These are phyloP conservation scores for Przewalskia tangutica DNA, from an alignment of 257 asterid species.

Conservation along the genomic window DNA sequence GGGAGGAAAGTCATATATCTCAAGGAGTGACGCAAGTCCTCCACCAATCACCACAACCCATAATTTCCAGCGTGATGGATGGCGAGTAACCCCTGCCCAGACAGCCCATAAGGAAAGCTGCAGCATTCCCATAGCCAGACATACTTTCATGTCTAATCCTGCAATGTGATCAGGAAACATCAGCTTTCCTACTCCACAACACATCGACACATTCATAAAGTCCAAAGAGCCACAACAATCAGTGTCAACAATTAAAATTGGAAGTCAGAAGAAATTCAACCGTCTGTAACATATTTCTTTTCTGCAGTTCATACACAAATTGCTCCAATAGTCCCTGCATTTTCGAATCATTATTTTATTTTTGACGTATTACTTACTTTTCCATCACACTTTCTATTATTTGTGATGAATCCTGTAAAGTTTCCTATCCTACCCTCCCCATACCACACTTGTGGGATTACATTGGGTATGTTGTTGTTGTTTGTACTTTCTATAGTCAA, in stretches of 20 bases:
- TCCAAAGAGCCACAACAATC: background rate
- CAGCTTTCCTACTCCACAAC: background rate
- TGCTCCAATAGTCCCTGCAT: background rate
- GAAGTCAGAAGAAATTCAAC: background rate
- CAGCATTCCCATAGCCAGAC: constrained; percentile 39
- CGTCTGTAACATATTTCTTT: background rate
- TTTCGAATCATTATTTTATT: background rate
- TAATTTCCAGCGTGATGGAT: constrained; percentile 66
- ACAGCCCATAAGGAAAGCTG: constrained; percentile 58
- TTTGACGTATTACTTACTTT: background rate
- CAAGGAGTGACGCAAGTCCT: constrained; percentile 46
- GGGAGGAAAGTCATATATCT: constrained; percentile 81
- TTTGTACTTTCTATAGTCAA: background rate
- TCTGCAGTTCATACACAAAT: background rate
- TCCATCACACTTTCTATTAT: background rate
- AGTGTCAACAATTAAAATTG: background rate
- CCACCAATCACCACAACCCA: constrained; percentile 65
- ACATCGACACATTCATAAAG: background rate
- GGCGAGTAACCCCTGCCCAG: constrained; percentile 60
- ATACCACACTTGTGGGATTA: too few species aligned
- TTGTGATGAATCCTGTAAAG: too few species aligned
- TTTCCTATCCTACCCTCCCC: too few species aligned
- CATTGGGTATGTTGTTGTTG: too few species aligned
- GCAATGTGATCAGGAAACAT: constrained; percentile 14
- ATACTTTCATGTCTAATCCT: constrained; percentile 70